Evolutionary conservation across 2,329 filamentous ascomycete genomes (phyloP).

Genomic region (Tolypocladium tropicale): DNA sequence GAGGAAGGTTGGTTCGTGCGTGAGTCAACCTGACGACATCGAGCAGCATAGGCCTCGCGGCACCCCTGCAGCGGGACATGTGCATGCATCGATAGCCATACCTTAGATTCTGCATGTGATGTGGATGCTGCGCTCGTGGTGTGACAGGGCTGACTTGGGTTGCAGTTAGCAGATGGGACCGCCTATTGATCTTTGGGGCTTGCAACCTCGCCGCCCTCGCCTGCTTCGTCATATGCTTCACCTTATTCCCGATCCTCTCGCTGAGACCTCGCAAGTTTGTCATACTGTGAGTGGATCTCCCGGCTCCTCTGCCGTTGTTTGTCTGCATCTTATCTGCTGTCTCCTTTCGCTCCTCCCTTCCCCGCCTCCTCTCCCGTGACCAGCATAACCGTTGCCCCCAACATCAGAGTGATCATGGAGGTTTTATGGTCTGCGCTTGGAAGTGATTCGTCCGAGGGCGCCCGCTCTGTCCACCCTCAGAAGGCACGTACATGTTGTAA

Average conservation of each 20-base stretch:
- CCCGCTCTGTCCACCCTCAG: conserved; percentile 2
- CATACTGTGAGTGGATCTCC: conserved; percentile 67
- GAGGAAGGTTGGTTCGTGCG: conserved; percentile 92
- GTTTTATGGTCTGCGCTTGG: neutral
- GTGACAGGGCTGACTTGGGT: conserved; percentile 23
- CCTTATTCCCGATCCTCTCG: conserved; percentile 74
- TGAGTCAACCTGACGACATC: conserved; percentile 47
- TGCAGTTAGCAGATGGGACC: conserved; percentile 94
- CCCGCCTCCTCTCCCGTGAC: conserved; percentile 5
- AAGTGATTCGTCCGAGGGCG: neutral
- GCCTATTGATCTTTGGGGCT: conserved; percentile 80
- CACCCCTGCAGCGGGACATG: conserved; percentile 36
- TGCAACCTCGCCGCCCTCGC: conserved; percentile 83
- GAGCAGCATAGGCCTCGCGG: conserved; percentile 13
- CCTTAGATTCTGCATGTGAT: conserved; percentile 30
- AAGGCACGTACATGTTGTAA: conserved; percentile 1
- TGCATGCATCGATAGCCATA: conserved; percentile 26
- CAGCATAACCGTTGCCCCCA: neutral
- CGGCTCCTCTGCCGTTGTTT: conserved; percentile 5
- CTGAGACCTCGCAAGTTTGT: conserved; percentile 87
- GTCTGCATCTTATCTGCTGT: conserved; percentile 2
- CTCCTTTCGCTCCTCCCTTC: neutral
- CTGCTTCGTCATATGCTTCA: conserved; percentile 90
- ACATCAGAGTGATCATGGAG: neutral
- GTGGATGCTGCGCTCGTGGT: conserved; percentile 29